Conservation (phyloP, 257 asterid genomes). For the Fraxinus americana region DNA sequence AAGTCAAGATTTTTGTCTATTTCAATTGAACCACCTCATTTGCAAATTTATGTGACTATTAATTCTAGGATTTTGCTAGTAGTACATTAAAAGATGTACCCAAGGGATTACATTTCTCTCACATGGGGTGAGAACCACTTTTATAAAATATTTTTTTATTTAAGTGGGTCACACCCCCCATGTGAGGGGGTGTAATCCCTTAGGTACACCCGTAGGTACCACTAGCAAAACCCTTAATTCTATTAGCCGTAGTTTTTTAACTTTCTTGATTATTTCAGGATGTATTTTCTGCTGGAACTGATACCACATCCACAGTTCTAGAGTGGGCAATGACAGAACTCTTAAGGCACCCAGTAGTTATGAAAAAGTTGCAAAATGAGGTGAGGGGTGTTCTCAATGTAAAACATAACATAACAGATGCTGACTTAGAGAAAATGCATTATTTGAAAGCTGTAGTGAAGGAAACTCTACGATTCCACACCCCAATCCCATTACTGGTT, state of each 20-base stretch:
- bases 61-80: too few relatives aligned
- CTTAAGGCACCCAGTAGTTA: conserved; percentile 16
- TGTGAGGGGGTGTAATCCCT: too few relatives aligned
- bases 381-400: conserved; percentile 18
- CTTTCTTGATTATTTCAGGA: conserved; percentile 19
- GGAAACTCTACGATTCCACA: conserved; percentile 8
- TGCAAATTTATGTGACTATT: too few relatives aligned
- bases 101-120: too few relatives aligned
- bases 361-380: conserved; percentile 26
- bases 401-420: conserved; percentile 3
- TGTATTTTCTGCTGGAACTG: conserved; percentile 31
- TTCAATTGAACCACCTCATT: too few relatives aligned
- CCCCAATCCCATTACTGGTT: conserved; percentile 21
- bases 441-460: conserved; percentile 19
- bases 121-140: too few relatives aligned
- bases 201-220: too few relatives aligned
- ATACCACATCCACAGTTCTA: conserved; percentile 23
- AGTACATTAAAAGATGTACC: too few relatives aligned
- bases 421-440: conserved; percentile 15
- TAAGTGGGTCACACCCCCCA: too few relatives aligned
- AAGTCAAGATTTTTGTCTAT: too few relatives aligned
- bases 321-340: conserved; percentile 39
- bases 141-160: too few relatives aligned
- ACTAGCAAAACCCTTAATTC: too few relatives aligned
- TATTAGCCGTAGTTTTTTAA: not conserved